These are phyloP conservation scores for Cladosporium sp. DNA, from an alignment of 2,329 filamentous ascomycete species.

Conservation along the genomic window DNA sequence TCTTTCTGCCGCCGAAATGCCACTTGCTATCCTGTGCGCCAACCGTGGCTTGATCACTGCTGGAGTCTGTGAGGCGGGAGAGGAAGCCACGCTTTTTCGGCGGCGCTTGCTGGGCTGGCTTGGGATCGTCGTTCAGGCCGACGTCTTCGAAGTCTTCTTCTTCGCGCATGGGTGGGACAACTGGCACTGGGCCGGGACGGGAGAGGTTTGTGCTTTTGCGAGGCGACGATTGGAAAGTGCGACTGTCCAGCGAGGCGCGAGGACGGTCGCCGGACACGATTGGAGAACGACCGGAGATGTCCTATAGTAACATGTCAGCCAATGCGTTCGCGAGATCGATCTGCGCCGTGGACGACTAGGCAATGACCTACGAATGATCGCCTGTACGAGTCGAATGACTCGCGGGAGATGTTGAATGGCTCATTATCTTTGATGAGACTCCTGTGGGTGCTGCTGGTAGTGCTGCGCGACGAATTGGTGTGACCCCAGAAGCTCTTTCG, in stretches of 20 bases:
- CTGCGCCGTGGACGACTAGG: background rate
- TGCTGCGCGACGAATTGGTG: conserved; percentile 46
- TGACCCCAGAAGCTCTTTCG: conserved; percentile 73
- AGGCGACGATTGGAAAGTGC: conserved; percentile 43
- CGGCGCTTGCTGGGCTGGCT: conserved; percentile 38
- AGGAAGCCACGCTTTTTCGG: conserved; percentile 76
- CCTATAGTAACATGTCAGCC: conserved; percentile 48
- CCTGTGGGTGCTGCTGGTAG: conserved; percentile 52
- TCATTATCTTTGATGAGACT: conserved; percentile 76
- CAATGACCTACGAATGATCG: conserved; percentile 77
- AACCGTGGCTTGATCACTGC: conserved; percentile 20
- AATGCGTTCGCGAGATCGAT: background rate
- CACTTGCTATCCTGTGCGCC: conserved; percentile 21
- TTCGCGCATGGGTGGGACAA: conserved; percentile 5
- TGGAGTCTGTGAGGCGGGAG: conserved; percentile 66
- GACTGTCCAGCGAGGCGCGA: conserved; percentile 76
- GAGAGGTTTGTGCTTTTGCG: conserved; percentile 28
- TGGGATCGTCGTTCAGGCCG: conserved; percentile 68
- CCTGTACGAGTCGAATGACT: conserved; percentile 95
- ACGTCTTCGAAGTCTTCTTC: conserved; percentile 90
- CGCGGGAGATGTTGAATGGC: conserved; percentile 89
- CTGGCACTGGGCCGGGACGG: conserved; percentile 28
- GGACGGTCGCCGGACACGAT: conserved; percentile 55
- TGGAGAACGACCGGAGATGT: conserved; percentile 84
- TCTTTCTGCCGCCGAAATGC: conserved; percentile 67